Base-by-base conservation (phyloP, 345 rosid genomes). In the Eucalyptus albens region DNA sequence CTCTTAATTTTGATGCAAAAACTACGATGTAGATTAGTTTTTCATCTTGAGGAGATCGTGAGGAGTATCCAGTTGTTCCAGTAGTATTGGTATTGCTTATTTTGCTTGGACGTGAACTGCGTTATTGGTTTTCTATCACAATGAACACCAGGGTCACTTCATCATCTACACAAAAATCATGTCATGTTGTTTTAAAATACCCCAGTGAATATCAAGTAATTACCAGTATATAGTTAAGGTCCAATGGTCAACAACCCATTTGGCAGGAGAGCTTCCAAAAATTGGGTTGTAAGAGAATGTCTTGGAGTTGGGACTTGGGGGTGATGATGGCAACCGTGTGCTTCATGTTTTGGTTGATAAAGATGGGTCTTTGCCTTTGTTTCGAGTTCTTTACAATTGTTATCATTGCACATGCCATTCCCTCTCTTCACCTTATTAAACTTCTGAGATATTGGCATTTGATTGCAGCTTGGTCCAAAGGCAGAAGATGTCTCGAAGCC, bases 391-490 rank as follows among this genome's bases (percentile, higher is more conserved):
- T 40, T 77, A 11, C 85, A 21, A 77, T 42, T 40, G 27, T 37
- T 37, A 37, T 77, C 27, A 19, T 77, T 77, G 83, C 45, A 77
- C 83, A 19, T 37, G 29, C 27, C 27, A 40, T 77, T 40, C 47
- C 85, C 47, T 77, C 4, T 37, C 83, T 37, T 21, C 27, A 13
- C 47, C 47, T 77, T 22, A 29, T 50, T 45, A 49, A 50, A n/a
- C 62, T 37, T 15, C 14, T 50, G 62, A 86, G 87, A 86, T 31
- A 77, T 40, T 77, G 83, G 83, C 26, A 86, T 86, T 50, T 51
- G 53, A 87, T 29, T 93, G 93, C 95, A 98, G 99, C 96, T 97
- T 86, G 99, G 98, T 31, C 98, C 98, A 8, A 98, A 97, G 94
- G 94, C 91, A 86, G 99, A 98, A 94, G 99, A 98, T 65, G 96